phyloP scores from a whole-genome alignment of 352 stramenopile species.

The Globisporangium yorkense region DNA sequence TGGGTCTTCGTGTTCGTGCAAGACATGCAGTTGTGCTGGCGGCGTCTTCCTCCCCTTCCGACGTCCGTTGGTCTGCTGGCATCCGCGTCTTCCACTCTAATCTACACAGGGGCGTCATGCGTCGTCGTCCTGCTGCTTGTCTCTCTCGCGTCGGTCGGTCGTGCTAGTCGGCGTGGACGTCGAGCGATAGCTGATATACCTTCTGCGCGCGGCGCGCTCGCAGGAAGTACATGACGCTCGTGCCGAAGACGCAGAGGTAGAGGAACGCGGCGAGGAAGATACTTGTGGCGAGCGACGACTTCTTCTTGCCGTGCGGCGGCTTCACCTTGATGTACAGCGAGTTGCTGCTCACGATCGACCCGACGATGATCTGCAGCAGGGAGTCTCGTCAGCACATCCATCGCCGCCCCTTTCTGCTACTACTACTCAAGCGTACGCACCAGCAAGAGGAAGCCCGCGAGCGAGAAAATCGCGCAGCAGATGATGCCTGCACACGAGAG shows the following conservation, averaged over 20 bases:
- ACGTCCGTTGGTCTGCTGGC: no score
- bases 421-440: slow-evolving; percentile 17
- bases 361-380: slow-evolving; percentile 60
- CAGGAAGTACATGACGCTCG: slow-evolving; percentile 83
- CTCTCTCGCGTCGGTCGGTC: slow-evolving; percentile 7
- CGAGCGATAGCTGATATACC: slow-evolving; percentile 85
- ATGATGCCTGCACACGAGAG: slow-evolving; percentile 37
- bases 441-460: slow-evolving; percentile 66
- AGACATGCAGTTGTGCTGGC: not conserved
- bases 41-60: no score
- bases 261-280: slow-evolving; percentile 85
- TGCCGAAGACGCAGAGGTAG: slow-evolving; percentile 81
- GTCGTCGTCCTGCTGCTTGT: slow-evolving; percentile 1
- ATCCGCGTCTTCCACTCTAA: slow-evolving; percentile 26
- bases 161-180: slow-evolving; percentile 73
- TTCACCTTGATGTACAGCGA: slow-evolving; percentile 85
- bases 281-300: slow-evolving; percentile 77
- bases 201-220: slow-evolving; percentile 73
- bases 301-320: slow-evolving; percentile 71
- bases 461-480: slow-evolving; percentile 74
- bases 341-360: slow-evolving; percentile 80
- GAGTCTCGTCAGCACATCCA: no score
- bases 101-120: slow-evolving; percentile 28
- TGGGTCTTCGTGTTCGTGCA: not conserved
- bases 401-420: not conserved